A percentile compares a stretch with the other conserved stretches of the same genome.
phyloP scores from a whole-genome alignment of 2,329 filamentous ascomycete genomes.

The Diaporthe sp. region DNA sequence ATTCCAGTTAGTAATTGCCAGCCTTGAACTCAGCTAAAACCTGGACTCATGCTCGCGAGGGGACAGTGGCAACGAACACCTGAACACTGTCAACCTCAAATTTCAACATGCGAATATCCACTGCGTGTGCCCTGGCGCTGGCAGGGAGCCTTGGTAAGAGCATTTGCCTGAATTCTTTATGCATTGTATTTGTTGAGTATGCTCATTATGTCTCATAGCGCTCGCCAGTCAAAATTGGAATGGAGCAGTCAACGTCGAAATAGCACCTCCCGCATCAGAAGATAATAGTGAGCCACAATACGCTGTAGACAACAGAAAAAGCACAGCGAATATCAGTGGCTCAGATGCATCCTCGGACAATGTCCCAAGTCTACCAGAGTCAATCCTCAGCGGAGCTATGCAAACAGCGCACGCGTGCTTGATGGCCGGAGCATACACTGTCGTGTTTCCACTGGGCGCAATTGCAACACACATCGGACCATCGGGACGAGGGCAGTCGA shows the following conservation, averaged over 20 bases:
- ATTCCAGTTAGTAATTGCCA: neutral
- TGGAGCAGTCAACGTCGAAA: neutral
- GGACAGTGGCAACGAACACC: neutral
- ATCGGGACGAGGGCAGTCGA: neutral
- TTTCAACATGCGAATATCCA: neutral
- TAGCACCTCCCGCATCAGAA: neutral
- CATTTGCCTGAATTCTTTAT: neutral
- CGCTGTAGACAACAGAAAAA: neutral
- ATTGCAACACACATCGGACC: conserved; percentile 13
- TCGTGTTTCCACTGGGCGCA: conserved; percentile 7
- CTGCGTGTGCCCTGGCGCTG: neutral
- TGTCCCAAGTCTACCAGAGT: neutral
- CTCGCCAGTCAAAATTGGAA: neutral
- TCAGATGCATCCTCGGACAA: neutral
- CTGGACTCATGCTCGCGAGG: neutral
- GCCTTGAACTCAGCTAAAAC: neutral
- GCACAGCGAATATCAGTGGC: neutral
- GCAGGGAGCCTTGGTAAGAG: neutral
- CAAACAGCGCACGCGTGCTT: conserved; percentile 14
- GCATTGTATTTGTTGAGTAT: neutral
- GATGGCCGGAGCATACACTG: conserved; percentile 3
- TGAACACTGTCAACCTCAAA: neutral
- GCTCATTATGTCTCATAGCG: neutral
- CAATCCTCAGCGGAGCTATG: conserved; percentile 5
- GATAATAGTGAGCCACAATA: neutral